Evolutionary conservation across 2,329 filamentous ascomycete species (phyloP).

Genomic region (Pyrenophora teres): DNA sequence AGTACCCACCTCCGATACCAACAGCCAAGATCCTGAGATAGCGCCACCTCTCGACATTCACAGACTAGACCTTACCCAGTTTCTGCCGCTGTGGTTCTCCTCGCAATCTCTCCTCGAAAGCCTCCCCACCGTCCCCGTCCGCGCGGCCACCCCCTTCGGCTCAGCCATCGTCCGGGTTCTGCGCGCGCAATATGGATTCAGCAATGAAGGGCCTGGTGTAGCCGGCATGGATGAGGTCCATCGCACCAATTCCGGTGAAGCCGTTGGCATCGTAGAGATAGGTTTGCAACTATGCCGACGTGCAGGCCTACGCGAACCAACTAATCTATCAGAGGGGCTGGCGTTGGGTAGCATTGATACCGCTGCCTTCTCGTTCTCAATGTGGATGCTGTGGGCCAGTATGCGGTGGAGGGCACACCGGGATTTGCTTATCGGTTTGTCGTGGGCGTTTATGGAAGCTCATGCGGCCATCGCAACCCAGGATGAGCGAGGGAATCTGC

Average conservation of each 20-base stretch:
- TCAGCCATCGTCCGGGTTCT: constrained; percentile 48
- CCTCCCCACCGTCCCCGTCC: constrained; percentile 44
- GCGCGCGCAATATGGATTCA: constrained; percentile 49
- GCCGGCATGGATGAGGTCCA: constrained; percentile 50
- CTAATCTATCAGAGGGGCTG: constrained; percentile 32
- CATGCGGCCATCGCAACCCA: constrained; percentile 15
- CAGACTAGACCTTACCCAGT: constrained; percentile 4
- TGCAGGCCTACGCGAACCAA: constrained; percentile 18
- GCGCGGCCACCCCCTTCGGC: constrained; percentile 38
- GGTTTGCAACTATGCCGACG: constrained; percentile 37
- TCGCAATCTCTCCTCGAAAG: constrained; percentile 47
- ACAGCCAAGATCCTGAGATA: neutral
- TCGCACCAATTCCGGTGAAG: constrained; percentile 25
- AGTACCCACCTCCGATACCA: neutral
- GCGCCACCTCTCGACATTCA: neutral
- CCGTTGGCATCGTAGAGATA: constrained; percentile 41
- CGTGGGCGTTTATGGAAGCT: constrained; percentile 39
- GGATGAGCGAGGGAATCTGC: neutral
- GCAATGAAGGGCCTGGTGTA: constrained; percentile 41
- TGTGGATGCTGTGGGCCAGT: constrained; percentile 20
- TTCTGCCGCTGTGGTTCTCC: constrained; percentile 49
- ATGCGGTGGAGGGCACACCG: constrained; percentile 27
- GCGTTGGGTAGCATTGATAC: constrained; percentile 44
- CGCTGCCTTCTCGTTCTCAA: constrained; percentile 29
- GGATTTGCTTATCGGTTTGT: constrained; percentile 40